Percentiles rank a stretch among this genome's conserved stretches.
phyloP scores from a whole-genome alignment of 148 eudicot genomes.

The Cornus controversa region DNA sequence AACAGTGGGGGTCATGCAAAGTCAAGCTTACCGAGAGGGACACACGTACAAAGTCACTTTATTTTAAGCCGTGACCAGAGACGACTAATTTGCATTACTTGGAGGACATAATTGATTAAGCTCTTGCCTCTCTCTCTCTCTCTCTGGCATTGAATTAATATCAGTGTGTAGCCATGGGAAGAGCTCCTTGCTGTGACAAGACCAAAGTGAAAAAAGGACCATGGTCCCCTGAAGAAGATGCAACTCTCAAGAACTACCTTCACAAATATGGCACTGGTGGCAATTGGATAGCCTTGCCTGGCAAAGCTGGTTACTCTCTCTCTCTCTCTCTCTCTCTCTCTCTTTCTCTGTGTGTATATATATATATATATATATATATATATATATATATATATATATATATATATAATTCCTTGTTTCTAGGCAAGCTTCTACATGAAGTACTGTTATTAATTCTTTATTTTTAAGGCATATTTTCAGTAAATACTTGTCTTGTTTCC shows the following conservation, averaged over 20 bases:
- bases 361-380: too few species aligned
- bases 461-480: too few species aligned
- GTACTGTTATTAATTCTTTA: too few species aligned
- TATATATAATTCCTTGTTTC: too few species aligned
- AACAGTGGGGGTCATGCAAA: neutral
- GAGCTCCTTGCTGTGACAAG: constrained; percentile 82
- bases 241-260: constrained; percentile 53
- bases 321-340: constrained; percentile 9
- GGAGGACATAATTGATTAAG: neutral
- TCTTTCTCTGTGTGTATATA: neutral
- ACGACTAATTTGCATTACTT: neutral
- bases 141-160: neutral
- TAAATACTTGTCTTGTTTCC: too few species aligned
- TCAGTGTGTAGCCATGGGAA: constrained; percentile 45
- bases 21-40: neutral
- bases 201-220: constrained; percentile 71
- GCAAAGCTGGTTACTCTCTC: constrained; percentile 42
- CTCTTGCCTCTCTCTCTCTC: constrained; percentile 10
- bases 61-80: neutral
- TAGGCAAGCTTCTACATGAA: too few species aligned
- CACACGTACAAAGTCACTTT: too few species aligned
- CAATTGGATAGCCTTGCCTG: constrained; percentile 75
- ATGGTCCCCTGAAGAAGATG: constrained; percentile 84
- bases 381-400: too few species aligned
- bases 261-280: constrained; percentile 58